These are phyloP conservation scores for Aphanomyces stellatus DNA, from an alignment of 352 stramenopile genomes.

Conservation along the genomic window DNA sequence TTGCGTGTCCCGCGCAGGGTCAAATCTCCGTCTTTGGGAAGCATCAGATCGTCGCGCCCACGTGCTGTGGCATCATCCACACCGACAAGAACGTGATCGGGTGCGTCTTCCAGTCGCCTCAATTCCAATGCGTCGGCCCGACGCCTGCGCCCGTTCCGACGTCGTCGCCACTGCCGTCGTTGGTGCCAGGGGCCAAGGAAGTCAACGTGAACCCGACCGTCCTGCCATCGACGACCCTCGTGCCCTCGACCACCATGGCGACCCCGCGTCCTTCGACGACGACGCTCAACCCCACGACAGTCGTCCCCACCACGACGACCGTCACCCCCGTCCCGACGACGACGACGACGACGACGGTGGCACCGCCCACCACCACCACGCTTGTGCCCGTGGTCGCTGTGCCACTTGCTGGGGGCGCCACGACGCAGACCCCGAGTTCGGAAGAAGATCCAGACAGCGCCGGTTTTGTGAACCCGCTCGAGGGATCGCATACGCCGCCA, in stretches of 20 bases:
- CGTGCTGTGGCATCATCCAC: slow-evolving; percentile 20
- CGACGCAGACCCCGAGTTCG: too few species aligned
- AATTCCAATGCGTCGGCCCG: slow-evolving; percentile 15
- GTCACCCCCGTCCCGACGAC: neutral
- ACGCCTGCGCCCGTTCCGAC: neutral
- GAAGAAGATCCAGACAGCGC: too few species aligned
- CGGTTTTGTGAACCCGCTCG: too few species aligned
- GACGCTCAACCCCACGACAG: neutral
- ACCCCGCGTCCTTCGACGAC: too few species aligned
- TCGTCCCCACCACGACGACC: neutral
- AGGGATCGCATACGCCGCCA: too few species aligned
- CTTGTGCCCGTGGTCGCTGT: neutral
- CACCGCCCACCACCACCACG: neutral
- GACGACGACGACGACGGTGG: neutral
- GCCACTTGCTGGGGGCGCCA: neutral
- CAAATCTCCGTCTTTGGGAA: slow-evolving; percentile 6
- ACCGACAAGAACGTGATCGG: slow-evolving; percentile 8
- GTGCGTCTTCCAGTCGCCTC: slow-evolving; percentile 15
- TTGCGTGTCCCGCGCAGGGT: slow-evolving; percentile 2
- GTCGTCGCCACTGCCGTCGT: neutral
- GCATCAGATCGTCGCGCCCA: slow-evolving; percentile 8
- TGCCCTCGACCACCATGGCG: neutral
- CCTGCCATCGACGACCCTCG: neutral
- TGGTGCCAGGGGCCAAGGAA: neutral
- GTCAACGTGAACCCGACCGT: neutral